Base-by-base conservation (phyloP, 345 rosid species). In the Theobroma cacao region DNA sequence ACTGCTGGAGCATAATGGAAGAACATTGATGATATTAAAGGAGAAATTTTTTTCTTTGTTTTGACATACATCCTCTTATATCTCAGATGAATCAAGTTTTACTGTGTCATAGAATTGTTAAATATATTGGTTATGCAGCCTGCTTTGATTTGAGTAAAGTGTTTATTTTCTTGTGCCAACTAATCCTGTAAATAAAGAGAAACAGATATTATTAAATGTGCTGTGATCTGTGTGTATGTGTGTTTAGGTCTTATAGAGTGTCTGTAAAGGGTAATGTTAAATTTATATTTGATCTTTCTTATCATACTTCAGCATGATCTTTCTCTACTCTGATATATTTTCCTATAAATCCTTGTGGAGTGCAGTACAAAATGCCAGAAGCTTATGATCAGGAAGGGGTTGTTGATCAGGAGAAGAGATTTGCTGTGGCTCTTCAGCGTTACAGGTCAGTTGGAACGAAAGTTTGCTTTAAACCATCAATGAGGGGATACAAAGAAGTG, bases 351-450 rank as follows among this genome's bases (percentile, higher is more conserved):
- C 76, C 68, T 72, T 72, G 74, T 75, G 63, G 74, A 73, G 56
- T 86, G 77, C 91, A 94, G 99, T 95, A 95, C 82, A 84, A 91
- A 83, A 88, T 95, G 88, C 99, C 99, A 26, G 99, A 95, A 61
- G 98, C 99, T 59, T 95, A 95, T 89, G 99, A 95, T 89, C 85
- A 84, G 50, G 97, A 90, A 2, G 95, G 99, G 20, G 89, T 80
- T 74, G 95, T 95, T 82, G 81, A 89, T 77, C 99, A 95, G 82
- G 97, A 95, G 77, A 96, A 94, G 89, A 91, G 99, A 83, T 96
- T 96, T 81, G 72, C 97, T 86, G 98, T 90, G 80, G 98, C 93
- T 82, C 14, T 90, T 85, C 95, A 96, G 81, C 95, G 98, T 70
- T 96, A 96, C 80, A 89, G 82, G 98, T 92, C 40, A 79, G 88